A percentile compares a stretch with the other conserved stretches of the same genome.
Conservation (phyloP, 441 rosid genomes). For the Gossypium aridum region DNA sequence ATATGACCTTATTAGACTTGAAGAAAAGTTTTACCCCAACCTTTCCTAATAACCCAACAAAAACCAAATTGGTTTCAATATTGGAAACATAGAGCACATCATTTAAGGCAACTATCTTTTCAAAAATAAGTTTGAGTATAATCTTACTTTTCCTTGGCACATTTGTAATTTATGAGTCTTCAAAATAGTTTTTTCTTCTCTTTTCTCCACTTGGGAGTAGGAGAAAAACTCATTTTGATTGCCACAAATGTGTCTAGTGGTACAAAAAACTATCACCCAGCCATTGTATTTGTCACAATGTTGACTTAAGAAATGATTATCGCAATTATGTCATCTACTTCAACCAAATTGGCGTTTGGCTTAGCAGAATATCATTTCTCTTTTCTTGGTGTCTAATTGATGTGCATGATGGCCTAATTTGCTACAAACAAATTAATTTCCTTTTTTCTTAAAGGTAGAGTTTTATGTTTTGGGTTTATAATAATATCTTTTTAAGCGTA, state of each 20-base stretch:
- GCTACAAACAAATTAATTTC: too few species aligned
- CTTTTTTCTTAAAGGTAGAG: too few species aligned
- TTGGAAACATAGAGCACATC: neutral
- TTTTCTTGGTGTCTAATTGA: too few species aligned
- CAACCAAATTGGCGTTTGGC: neutral
- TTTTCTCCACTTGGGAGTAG: neutral
- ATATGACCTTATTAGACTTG: neutral
- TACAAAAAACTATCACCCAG: neutral
- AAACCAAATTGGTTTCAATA: neutral
- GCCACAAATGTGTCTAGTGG: neutral
- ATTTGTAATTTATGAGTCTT: neutral
- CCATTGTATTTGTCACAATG: neutral
- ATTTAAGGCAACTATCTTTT: neutral
- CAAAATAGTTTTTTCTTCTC: neutral
- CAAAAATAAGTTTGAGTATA: neutral
- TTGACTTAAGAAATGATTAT: neutral
- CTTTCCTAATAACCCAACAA: neutral
- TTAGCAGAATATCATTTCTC: too few species aligned
- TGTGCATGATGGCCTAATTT: too few species aligned
- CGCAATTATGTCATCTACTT: neutral
- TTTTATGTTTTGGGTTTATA: too few species aligned
- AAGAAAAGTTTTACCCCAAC: neutral
- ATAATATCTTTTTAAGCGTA: too few species aligned
- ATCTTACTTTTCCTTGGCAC: neutral
- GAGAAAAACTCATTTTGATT: neutral